Evolutionary conservation across 129 eudicot genomes (phyloP), one percentile per base, ranked within the genome.

Genomic region (Flaveria linearis): DNA sequence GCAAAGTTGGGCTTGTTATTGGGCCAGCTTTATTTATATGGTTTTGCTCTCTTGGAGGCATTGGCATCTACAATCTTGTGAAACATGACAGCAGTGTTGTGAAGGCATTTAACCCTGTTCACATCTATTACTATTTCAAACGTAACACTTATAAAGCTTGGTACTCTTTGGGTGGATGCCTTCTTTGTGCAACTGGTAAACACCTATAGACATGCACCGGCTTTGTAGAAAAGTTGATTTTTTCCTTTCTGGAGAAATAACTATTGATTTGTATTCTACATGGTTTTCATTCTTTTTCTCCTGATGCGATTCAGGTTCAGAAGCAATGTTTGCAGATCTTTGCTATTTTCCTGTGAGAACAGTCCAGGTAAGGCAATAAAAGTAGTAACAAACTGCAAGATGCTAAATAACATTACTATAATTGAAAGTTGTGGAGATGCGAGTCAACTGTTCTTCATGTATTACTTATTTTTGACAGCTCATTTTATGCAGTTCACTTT

Each of bases 261-360:
- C 63, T 75, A 17, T 14, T 26, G 13, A 23, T 28, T 47, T 64
- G 6, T 22, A 26, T 79, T 63, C 57, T 33, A 63, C 63, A 72
- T 9, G 65, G 78, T 71, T 61, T 56, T 72, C 60, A 79, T 72
- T 72, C 50, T 41, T 85, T 57, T 75, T 50, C 57, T 1, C 23
- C 18, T 63, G 75, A 63, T 74, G 28, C 72, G 56, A 72, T 81
- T 67, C 91, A 94, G 98, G 98, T 81, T 88, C 98, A 66, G 98
- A 94, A 84, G 98, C 98, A 43, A 94, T 94, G 97, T 94, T 94
- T 84, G 98, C 97, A 61, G 98, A 94, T 84, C 97, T 94, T 73
- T 91, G 97, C 76, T 89, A 94, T 86, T 94, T 94, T 83, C 90
- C 98, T 18, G 97, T 94, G 77, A 81, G 96, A 88, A 91, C 96